A percentile compares a stretch with the other conserved stretches of the same genome.
Conservation (phyloP, 1,139 yeast species). For the Hyphopichia pseudoburtonii region DNA sequence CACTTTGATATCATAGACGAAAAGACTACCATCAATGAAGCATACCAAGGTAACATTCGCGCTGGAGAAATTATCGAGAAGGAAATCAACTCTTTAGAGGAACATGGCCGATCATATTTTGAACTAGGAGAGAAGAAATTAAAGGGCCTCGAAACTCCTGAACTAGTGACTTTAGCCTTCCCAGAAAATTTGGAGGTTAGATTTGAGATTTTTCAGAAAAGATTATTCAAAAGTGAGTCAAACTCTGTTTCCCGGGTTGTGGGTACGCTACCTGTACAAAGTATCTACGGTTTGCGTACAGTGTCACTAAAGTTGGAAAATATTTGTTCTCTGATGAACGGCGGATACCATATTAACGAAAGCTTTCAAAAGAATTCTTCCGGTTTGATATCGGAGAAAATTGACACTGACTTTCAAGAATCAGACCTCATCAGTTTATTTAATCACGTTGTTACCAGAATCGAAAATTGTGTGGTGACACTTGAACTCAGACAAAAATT, state of each 20-base stretch:
- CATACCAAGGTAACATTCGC: slow-evolving; percentile 59
- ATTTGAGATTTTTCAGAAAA: slow-evolving; percentile 41
- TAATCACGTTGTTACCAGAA: slow-evolving; percentile 62
- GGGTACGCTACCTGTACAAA: slow-evolving; percentile 44
- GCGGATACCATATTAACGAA: slow-evolving; percentile 27
- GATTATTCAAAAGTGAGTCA: slow-evolving; percentile 19
- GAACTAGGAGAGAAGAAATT: slow-evolving; percentile 84
- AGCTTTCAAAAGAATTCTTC: slow-evolving; percentile 28
- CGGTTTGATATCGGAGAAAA: slow-evolving; percentile 21
- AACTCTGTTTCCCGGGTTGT: slow-evolving; percentile 26
- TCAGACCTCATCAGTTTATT: slow-evolving; percentile 47
- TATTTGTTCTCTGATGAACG: slow-evolving; percentile 40
- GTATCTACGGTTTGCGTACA: slow-evolving; percentile 48
- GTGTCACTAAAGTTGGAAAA: slow-evolving; percentile 51
- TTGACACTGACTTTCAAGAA: slow-evolving; percentile 28
- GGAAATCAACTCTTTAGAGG: slow-evolving; percentile 66
- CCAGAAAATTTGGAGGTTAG: slow-evolving; percentile 67
- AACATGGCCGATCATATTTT: slow-evolving; percentile 67
- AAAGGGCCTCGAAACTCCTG: slow-evolving; percentile 94
- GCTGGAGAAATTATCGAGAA: slow-evolving; percentile 66
- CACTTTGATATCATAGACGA: slow-evolving; percentile 49
- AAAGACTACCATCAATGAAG: slow-evolving; percentile 45
- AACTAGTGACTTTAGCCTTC: slow-evolving; percentile 75
- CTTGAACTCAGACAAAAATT: slow-evolving; percentile 36
- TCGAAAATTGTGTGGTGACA: slow-evolving; percentile 53